Percentiles rank a stretch among this genome's conserved stretches.
phyloP scores from a whole-genome alignment of 106 monocot species.

The Posidonia australis region DNA sequence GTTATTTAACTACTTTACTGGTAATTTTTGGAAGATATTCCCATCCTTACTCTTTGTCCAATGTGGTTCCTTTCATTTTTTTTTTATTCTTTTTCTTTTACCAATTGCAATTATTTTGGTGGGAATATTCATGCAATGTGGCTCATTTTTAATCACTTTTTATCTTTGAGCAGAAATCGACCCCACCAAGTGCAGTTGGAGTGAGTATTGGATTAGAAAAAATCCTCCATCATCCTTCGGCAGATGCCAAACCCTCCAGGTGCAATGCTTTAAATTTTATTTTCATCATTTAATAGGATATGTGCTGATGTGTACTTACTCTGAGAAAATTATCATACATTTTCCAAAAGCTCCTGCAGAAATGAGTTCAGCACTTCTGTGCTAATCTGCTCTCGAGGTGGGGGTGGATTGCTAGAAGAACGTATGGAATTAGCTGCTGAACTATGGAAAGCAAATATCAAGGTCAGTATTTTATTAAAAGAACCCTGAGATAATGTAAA shows the following conservation, averaged over 20 bases:
- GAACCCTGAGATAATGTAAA: no score
- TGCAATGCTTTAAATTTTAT: background rate
- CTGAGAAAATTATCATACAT: background rate
- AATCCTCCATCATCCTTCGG: constrained; percentile 47
- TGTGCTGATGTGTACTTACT: background rate
- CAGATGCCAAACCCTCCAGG: constrained; percentile 60
- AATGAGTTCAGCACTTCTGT: constrained; percentile 39
- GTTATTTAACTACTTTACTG: no score
- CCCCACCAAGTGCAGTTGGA: constrained; percentile 75
- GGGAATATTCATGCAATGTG: background rate
- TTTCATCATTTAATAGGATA: background rate
- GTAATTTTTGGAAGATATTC: no score
- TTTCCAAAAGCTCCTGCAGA: constrained; percentile 22
- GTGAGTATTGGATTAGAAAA: constrained; percentile 93
- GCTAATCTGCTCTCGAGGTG: constrained; percentile 92
- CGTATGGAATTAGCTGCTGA: constrained; percentile 92
- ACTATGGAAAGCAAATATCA: constrained; percentile 86
- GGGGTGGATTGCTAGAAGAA: constrained; percentile 77
- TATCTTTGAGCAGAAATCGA: constrained; percentile 41
- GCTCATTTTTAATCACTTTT: background rate
- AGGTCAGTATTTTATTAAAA: constrained; percentile 25
- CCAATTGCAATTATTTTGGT: background rate
- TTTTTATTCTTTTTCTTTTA: background rate
- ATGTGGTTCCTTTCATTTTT: no score
- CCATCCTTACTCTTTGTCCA: no score